Evolutionary conservation across 139 green algal species (phyloP).

Genomic region (Micractinium conductrix): DNA sequence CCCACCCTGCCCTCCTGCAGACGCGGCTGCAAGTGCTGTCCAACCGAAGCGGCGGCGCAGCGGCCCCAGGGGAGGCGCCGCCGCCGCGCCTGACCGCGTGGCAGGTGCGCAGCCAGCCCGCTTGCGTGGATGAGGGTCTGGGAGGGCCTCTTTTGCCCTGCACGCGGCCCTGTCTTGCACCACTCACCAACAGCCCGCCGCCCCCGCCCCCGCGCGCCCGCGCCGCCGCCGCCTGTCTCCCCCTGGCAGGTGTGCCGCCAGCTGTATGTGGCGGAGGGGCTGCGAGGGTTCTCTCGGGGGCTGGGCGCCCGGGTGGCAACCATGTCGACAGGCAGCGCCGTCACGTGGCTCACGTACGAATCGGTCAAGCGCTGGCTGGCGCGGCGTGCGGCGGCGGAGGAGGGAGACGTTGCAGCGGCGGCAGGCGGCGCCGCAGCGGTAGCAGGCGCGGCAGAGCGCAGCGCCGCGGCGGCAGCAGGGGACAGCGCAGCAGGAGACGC

Average conservation of each 20-base stretch:
- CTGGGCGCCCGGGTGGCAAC: conserved; percentile 63
- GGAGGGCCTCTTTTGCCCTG: too few species aligned
- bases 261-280: conserved; percentile 56
- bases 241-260: not conserved
- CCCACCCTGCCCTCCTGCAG: too few species aligned
- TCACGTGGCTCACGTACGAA: conserved; percentile 79
- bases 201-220: not conserved
- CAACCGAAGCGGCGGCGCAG: not conserved
- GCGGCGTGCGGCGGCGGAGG: not conserved
- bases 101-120: conserved; percentile 6
- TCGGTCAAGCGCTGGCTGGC: conserved; percentile 58
- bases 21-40: conserved; percentile 78
- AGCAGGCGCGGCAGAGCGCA: not conserved
- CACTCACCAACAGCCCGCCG: not conserved
- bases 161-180: too few species aligned
- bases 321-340: conserved; percentile 63
- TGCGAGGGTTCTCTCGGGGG: conserved; percentile 55
- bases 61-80: not conserved
- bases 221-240: not conserved
- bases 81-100: conserved; percentile 16
- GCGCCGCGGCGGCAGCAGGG: too few species aligned
- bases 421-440: not conserved
- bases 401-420: not conserved
- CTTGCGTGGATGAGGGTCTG: too few species aligned
- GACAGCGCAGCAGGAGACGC: too few species aligned